Evolutionary conservation across 2,329 filamentous ascomycete genomes (phyloP).

Genomic region (Aspergillus japonicus): DNA sequence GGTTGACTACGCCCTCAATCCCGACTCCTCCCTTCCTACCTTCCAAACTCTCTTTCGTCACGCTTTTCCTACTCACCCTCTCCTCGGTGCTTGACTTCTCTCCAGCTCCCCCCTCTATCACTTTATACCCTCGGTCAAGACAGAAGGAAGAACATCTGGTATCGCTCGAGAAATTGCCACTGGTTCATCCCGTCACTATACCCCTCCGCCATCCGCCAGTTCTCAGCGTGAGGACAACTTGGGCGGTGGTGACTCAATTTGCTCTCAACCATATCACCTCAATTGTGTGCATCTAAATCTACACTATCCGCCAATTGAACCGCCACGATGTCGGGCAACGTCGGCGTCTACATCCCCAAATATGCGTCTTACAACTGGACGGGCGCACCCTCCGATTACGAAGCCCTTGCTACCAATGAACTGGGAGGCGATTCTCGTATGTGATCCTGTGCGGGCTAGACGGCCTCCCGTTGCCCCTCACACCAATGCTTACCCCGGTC

Average conservation of each 20-base stretch:
- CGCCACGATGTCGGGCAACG: constrained; percentile 31
- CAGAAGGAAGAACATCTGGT: background rate
- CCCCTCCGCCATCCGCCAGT: constrained; percentile 4
- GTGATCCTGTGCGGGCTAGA: constrained; percentile 36
- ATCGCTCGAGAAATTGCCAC: background rate
- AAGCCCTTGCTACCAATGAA: constrained; percentile 52
- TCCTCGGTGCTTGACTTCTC: background rate
- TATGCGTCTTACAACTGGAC: constrained; percentile 53
- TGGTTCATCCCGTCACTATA: background rate
- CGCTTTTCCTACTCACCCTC: background rate
- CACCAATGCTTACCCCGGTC: constrained; percentile 13
- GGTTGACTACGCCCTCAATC: background rate
- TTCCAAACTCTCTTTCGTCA: background rate
- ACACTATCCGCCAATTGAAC: background rate
- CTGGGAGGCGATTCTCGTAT: constrained; percentile 77
- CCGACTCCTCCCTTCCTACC: background rate
- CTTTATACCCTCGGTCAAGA: background rate
- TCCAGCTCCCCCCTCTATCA: background rate
- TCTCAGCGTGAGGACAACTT: background rate
- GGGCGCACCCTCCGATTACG: constrained; percentile 45
- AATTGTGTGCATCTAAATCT: background rate
- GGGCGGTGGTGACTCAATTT: constrained; percentile 7
- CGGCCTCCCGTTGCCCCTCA: background rate
- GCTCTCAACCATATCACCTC: background rate
- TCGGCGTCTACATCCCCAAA: constrained; percentile 37